Evolutionary conservation across 176 grass and related monocot genomes (phyloP).

Genomic region (Carex myosuroides): DNA sequence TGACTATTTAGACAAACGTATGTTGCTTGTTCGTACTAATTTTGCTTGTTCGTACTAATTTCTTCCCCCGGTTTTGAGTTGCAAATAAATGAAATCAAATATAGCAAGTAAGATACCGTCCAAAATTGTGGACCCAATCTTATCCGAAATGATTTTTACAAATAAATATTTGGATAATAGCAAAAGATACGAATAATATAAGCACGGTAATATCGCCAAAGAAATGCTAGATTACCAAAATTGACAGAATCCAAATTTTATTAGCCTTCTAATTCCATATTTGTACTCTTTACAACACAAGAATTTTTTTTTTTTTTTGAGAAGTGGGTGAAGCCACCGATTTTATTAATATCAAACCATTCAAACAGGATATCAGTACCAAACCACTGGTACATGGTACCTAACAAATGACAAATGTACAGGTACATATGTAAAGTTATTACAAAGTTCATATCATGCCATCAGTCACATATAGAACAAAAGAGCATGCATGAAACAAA

Average conservation of each 20-base stretch:
- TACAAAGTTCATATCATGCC: no score
- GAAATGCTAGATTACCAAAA: not conserved
- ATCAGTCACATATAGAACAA: no score
- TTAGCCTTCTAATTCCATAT: not conserved
- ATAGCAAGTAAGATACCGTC: not conserved
- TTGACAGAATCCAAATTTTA: not conserved
- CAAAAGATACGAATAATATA: not conserved
- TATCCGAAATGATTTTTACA: not conserved
- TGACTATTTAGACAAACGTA: not conserved
- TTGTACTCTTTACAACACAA: no score
- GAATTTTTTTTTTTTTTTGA: no score
- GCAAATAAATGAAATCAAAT: not conserved
- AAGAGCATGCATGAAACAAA: no score
- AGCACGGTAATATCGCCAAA: not conserved
- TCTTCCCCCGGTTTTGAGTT: not conserved
- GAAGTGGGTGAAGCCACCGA: no score
- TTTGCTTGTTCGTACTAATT: not conserved
- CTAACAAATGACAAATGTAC: no score
- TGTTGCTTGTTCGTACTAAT: not conserved
- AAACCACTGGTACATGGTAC: no score
- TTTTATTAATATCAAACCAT: no score
- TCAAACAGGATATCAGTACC: no score
- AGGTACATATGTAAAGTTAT: no score
- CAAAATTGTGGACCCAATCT: constrained; percentile 8
- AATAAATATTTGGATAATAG: constrained; percentile 7